phyloP scores from a whole-genome alignment of 225 moss, liverwort and hornwort genomes.

The Bryum argenteum region DNA sequence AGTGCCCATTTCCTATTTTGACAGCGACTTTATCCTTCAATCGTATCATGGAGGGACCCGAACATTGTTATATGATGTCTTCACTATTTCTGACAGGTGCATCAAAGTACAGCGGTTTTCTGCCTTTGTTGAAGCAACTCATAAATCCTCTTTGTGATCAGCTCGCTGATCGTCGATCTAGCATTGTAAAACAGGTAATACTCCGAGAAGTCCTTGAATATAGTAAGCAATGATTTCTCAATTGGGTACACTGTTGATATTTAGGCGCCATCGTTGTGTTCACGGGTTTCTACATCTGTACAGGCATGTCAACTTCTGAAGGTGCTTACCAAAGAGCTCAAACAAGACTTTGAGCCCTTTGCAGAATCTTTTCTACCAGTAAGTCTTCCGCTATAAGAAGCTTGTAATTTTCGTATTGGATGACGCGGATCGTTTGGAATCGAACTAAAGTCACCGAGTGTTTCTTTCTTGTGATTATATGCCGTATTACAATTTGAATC shows the following conservation, averaged over 20 bases:
- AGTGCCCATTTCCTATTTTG: slow-evolving; percentile 9
- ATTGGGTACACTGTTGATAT: background rate
- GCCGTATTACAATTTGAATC: background rate
- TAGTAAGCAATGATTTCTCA: background rate
- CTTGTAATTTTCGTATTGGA: slow-evolving; percentile 15
- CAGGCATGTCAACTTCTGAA: slow-evolving; percentile 95
- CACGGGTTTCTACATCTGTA: slow-evolving; percentile 9
- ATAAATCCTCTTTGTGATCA: slow-evolving; percentile 84
- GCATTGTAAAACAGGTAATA: slow-evolving; percentile 94
- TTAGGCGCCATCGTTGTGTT: background rate
- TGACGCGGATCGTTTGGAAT: slow-evolving; percentile 14
- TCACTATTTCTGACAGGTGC: slow-evolving; percentile 60
- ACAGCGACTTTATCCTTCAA: background rate
- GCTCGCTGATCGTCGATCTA: slow-evolving; percentile 93
- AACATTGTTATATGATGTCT: slow-evolving; percentile 10
- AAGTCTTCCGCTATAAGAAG: slow-evolving; percentile 26
- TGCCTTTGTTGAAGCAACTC: slow-evolving; percentile 79
- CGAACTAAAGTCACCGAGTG: slow-evolving; percentile 7
- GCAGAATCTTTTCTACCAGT: slow-evolving; percentile 96
- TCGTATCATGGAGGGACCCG: background rate
- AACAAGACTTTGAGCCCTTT: slow-evolving; percentile 78
- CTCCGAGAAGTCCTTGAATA: slow-evolving; percentile 3
- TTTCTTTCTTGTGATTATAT: background rate
- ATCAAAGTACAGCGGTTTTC: slow-evolving; percentile 75
- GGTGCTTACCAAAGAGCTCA: slow-evolving; percentile 84